These are phyloP conservation scores for Apiotrichum mycotoxinovorans DNA, from an alignment of 1,284 basidiomycete genomes.

Conservation along the genomic window DNA sequence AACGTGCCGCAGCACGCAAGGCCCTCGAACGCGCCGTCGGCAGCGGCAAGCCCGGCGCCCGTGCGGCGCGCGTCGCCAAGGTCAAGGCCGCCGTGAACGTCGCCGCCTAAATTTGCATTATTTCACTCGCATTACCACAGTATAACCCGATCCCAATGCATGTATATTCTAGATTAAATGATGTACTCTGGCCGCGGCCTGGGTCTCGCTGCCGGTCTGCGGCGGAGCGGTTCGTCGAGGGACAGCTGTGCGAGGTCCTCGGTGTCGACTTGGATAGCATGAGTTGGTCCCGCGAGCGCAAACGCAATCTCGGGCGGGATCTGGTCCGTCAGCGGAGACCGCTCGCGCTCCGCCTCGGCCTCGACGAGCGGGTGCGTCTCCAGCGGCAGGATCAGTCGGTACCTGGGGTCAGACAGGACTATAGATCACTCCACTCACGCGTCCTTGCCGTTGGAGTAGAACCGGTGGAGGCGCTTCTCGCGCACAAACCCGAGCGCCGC, in stretches of 20 bases:
- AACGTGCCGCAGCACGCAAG: constrained; percentile 38
- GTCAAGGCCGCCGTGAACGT: neutral
- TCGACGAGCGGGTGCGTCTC: constrained; percentile 20
- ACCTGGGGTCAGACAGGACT: constrained; percentile 16
- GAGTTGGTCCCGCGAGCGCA: constrained; percentile 5
- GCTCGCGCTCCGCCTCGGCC: constrained; percentile 28
- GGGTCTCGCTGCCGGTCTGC: neutral
- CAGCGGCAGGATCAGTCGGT: constrained; percentile 36
- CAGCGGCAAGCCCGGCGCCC: neutral
- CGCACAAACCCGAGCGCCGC: constrained; percentile 89
- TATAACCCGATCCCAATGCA: neutral
- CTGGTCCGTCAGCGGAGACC: constrained; percentile 10
- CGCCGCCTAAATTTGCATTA: neutral
- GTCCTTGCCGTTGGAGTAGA: constrained; percentile 76
- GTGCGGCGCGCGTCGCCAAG: neutral
- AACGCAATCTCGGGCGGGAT: constrained; percentile 3
- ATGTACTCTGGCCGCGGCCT: constrained; percentile 6
- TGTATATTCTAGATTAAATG: constrained; percentile 6
- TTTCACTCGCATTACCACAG: neutral
- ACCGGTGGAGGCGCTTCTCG: constrained; percentile 89
- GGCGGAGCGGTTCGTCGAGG: neutral
- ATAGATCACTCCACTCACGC: constrained; percentile 38
- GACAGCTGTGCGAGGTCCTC: constrained; percentile 4
- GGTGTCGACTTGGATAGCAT: neutral
- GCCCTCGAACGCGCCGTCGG: constrained; percentile 11